Evolutionary conservation across 805 yeast species (phyloP), one percentile per base, ranked within the genome.

Genomic region (Starmerella geochares): DNA sequence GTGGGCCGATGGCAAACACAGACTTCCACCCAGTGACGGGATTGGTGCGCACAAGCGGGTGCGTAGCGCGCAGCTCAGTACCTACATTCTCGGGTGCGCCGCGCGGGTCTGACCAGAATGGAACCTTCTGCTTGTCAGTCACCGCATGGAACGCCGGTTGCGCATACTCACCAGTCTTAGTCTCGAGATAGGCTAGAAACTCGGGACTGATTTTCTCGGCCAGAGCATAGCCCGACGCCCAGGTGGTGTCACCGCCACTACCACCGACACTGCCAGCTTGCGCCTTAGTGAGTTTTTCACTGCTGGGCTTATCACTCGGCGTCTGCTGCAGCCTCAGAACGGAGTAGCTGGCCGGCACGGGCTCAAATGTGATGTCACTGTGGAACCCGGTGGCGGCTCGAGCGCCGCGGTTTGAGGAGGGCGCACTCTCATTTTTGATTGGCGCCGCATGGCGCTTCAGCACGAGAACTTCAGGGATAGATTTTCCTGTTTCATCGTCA

Each of bases 1-100:
- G 68, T 20, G 66, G 64, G 43, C 76, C 67, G 63, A 76, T 76
- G 36, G 76, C 75, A 53, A 42, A 53, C 29, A 78, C 64, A 2
- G 78, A 65, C 61, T 78, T 78, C 74, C 76, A 71, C 33, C 80
- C 81, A 31, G 82, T 77, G 11, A 73, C 80, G 9, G 83, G 83
- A 57, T 79, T 78, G 37, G 79, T 74, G 65, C 81, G 73, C 35
- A 79, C 71, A 38, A 79, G 54, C 10, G 81, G 81, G 60, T 79
- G 83, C 53, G 67, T 70, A 62, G 78, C 69, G 54, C 69, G 76
- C 31, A 59, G 55, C 47, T 54, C 57, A 24, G 56, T 56, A 6
- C 64, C 64, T 24, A 58, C 52, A 48, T 61, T 61, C 50, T 60
- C 62, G 16, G 62, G 62, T 8, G 62, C 60, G 9, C 64, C 64